Evolutionary conservation across 768 basidiomycete species (phyloP).

Genomic region (Artomyces pyxidatus): DNA sequence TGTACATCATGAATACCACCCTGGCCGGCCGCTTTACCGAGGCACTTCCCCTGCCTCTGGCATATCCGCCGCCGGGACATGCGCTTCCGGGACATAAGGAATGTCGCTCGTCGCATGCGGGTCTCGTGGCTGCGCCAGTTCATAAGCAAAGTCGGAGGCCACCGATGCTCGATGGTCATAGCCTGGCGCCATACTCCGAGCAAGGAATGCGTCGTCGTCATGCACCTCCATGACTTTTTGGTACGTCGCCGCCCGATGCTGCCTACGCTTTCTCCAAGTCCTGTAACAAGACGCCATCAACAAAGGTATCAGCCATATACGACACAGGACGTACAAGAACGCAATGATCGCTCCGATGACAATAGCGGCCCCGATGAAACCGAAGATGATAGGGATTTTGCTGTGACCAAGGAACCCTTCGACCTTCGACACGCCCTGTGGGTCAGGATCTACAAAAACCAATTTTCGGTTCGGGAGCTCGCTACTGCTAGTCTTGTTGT

Average conservation of each 20-base stretch:
- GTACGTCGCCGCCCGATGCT: not conserved
- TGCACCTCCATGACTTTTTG: slow-evolving; percentile 3
- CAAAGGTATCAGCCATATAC: not conserved
- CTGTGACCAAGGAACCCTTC: slow-evolving; percentile 34
- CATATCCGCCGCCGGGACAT: no score
- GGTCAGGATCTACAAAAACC: slow-evolving; percentile 47
- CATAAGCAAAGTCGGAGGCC: no score
- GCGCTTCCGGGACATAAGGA: no score
- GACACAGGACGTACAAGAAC: slow-evolving; percentile 24
- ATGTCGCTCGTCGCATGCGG: no score
- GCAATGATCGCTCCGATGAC: slow-evolving; percentile 31
- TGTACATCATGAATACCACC: no score
- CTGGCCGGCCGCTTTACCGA: no score
- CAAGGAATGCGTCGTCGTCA: no score
- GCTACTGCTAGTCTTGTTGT: slow-evolving; percentile 10
- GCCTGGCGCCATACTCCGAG: no score
- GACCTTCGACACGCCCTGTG: slow-evolving; percentile 35
- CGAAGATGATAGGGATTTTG: slow-evolving; percentile 43
- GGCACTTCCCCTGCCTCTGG: no score
- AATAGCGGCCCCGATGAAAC: slow-evolving; percentile 31
- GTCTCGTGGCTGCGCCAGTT: no score
- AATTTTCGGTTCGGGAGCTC: slow-evolving; percentile 31
- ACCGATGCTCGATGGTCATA: no score
- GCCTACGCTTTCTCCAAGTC: slow-evolving; percentile 11
- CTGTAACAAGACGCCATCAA: not conserved